Conservation (phyloP, 148 eudicot genomes). For the Camellia lanceoleosa region DNA sequence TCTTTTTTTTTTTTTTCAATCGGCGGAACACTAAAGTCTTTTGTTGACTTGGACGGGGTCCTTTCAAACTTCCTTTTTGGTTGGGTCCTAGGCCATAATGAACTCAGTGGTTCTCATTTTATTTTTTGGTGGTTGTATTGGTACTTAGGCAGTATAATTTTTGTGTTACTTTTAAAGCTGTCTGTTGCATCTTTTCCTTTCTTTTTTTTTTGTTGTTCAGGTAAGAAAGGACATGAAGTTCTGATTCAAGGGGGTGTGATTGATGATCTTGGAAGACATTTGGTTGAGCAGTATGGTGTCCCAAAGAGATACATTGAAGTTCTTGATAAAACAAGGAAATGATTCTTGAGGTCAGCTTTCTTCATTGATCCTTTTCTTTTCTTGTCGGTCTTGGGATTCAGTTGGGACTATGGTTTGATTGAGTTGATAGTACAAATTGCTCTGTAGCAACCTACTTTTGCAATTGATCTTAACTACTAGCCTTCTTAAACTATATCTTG, state of each 20-base stretch:
- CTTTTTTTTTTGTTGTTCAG: conserved; percentile 29
- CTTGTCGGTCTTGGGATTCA: not conserved
- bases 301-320: conserved; percentile 95
- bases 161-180: not conserved
- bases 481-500: not conserved
- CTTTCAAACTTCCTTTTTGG: not conserved
- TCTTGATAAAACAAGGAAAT: conserved; percentile 74
- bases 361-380: conserved; percentile 2
- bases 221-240: conserved; percentile 94
- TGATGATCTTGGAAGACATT: conserved; percentile 87
- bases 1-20: too few relatives aligned
- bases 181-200: not conserved
- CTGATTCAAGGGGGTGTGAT: conserved; percentile 94
- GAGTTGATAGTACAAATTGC: not conserved
- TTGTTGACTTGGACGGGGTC: not conserved
- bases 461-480: not conserved
- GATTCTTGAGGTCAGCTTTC: conserved; percentile 41
- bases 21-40: not conserved
- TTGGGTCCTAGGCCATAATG: not conserved
- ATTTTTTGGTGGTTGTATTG: not conserved
- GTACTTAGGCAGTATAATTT: not conserved
- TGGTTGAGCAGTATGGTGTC: conserved; percentile 83
- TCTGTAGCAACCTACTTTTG: not conserved
- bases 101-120: not conserved
- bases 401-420: not conserved